Percentiles rank a stretch among this genome's conserved stretches.
phyloP scores from a whole-genome alignment of 768 basidiomycete genomes.

The Hirschioporus abietinus region DNA sequence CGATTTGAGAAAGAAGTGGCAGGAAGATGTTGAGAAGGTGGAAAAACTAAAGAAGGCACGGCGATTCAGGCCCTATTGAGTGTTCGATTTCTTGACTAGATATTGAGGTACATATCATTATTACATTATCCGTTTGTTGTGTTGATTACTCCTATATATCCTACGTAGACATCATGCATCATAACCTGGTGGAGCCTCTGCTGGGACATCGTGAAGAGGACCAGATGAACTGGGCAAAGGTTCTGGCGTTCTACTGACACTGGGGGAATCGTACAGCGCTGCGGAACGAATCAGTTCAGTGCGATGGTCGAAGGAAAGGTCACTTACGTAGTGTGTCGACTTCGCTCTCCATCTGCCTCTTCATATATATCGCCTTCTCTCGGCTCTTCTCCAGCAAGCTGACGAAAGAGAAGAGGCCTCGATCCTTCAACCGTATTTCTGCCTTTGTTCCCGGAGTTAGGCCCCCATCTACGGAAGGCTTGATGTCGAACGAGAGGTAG shows the following conservation, averaged over 20 bases:
- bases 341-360: constrained; percentile 49
- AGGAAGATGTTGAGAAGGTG: constrained; percentile 82
- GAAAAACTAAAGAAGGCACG: constrained; percentile 74
- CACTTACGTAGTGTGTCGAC: constrained; percentile 60
- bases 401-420: constrained; percentile 70
- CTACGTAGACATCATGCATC: constrained; percentile 24
- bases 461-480: constrained; percentile 63
- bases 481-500: constrained; percentile 60
- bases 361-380: constrained; percentile 73
- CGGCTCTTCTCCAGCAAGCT: constrained; percentile 70
- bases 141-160: background rate
- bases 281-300: background rate
- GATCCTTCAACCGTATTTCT: constrained; percentile 64
- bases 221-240: constrained; percentile 44
- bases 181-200: constrained; percentile 50
- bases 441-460: constrained; percentile 56
- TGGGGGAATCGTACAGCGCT: constrained; percentile 6
- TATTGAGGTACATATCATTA: constrained; percentile 2
- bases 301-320: background rate
- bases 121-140: background rate
- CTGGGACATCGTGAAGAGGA: constrained; percentile 32
- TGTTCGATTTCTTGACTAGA: constrained; percentile 3
- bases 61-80: constrained; percentile 84
- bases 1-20: constrained; percentile 72
- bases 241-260: constrained; percentile 6